Base-by-base conservation (phyloP, 1,284 basidiomycete genomes). In the Ustilago cynodontis region DNA sequence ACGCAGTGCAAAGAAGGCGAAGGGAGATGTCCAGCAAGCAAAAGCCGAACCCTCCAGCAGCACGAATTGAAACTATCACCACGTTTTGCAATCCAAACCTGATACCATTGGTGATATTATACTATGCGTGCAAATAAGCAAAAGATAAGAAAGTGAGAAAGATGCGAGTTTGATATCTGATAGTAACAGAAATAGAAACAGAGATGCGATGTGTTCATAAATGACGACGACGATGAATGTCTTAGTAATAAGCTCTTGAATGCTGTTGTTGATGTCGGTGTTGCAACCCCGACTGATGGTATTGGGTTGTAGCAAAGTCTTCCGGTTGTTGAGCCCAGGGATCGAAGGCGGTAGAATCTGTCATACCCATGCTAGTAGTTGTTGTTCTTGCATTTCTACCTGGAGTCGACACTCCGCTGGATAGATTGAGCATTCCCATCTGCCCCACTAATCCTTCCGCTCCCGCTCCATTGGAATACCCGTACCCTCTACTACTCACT, bases 381-480 rank as follows among this genome's bases (percentile, higher is more conserved):
- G 22, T 13, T 47, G 45, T 47, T 49, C 41, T 20, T 16, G 18
- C 20, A 37, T 20, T 43, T 7, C 41, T 43, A n/a, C n/a, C 41
- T 11, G 41, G 20, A 20, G 41, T 43, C 3, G 41, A 1, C 20
- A 20, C n/a, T 1, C 41, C 41, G 4, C 41, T 43, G 41, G n/a
- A 5, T 1, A 43, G 9, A 31, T 50, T 59, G 22, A 59, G 33
- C 57, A 51, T 52, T 1, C 55, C 71, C 35, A 69, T 13, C 10
- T 64, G 58, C 16, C 51, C 37, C 14, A 68, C 71, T 24, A 73
- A 22, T 8, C 14, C 54, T 0, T 39, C 50, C 18, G 50, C 9
- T 26, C 37, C 50, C 18, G 50, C 9, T 26, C 37, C 51, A 31
- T 47, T 43, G 3, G 45, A 3, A 22, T n/a, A 29, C 1, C 49